Conservation (phyloP, 2,329 filamentous ascomycete species). For the Ceratocystiopsis sp. region DNA sequence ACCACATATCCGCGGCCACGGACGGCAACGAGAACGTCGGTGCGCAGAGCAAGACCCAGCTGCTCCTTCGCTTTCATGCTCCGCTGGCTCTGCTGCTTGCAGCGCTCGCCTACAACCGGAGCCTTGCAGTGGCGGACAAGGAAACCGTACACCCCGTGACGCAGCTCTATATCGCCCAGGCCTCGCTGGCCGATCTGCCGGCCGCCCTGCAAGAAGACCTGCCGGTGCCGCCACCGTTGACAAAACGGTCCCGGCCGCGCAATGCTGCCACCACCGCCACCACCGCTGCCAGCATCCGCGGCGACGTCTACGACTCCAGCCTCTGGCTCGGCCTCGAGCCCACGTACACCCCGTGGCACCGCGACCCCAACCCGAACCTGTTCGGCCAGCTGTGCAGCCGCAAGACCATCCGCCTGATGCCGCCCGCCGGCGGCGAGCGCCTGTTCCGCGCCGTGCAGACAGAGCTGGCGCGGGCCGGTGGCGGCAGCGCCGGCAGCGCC, state of each 20-base stretch:
- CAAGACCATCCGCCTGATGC: constrained; percentile 59
- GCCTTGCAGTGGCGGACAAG: background rate
- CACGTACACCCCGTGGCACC: constrained; percentile 79
- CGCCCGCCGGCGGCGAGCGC: constrained; percentile 41
- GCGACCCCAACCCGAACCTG: constrained; percentile 85
- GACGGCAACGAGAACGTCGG: background rate
- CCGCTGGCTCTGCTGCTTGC: constrained; percentile 49
- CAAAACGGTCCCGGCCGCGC: constrained; percentile 27
- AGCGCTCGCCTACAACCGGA: constrained; percentile 29
- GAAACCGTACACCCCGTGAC: constrained; percentile 5
- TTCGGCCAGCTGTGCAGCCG: constrained; percentile 65
- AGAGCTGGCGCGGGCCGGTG: constrained; percentile 16
- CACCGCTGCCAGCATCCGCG: constrained; percentile 24
- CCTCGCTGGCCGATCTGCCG: constrained; percentile 53
- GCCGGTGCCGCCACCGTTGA: constrained; percentile 48
- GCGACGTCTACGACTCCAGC: constrained; percentile 74
- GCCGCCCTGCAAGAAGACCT: constrained; percentile 43
- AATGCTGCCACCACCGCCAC: background rate
- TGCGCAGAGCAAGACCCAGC: constrained; percentile 3
- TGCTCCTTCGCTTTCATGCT: constrained; percentile 40
- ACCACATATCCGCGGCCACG: background rate
- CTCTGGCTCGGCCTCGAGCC: constrained; percentile 79
- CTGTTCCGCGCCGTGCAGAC: constrained; percentile 42
- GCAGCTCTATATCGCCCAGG: constrained; percentile 76
- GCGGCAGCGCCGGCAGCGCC: background rate